Base-by-base conservation (phyloP, 352 stramenopile genomes). In the Phytophthora rubi region DNA sequence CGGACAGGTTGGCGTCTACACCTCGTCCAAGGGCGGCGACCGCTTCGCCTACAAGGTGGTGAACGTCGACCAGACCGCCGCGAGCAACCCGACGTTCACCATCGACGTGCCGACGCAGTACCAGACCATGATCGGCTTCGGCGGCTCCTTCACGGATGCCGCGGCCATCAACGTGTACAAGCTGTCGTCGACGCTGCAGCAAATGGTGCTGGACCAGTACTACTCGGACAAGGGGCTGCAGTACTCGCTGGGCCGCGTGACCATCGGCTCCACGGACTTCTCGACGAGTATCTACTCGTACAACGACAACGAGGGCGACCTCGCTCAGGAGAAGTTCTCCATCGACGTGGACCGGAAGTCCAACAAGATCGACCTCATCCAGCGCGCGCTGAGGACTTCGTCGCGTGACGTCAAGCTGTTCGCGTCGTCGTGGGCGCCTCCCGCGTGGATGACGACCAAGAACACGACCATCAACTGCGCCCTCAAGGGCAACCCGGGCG, bases 71-170 rank as follows among this genome's bases (percentile, higher is more conserved):
- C 32, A 55, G 21, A 59, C 53, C 9, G 47, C 60, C 13, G 65
- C 44, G 21, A 62, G 21, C 51, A 65, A 63, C 12, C 64, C 75
- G 10, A 77, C 79, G 9, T 82, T 74, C 49, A 67, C 65, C 35
- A 69, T 90, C 8, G 76, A 92, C 49, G 59, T 71, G 16, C 54
- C 64, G 1, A 79, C 75, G 10, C 85, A 72, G 64, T 90, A 79
- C 70, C 82, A 97, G 68, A 80, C 81, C 45, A 93, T 97, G 21
- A 71, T 90, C 23, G 91, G 91, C n/a, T 97, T 97, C 66, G 91
- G 91, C 10, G 91, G 89, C 8, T 84, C 89, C 8, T 97, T 97
- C 77, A 97, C 91, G 16, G 91, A 97, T 57, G 77, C 88, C 1
- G 80, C 89, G 16, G 76, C 88, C 12, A 89, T 93, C 65, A 94